phyloP scores from a whole-genome alignment of 106 monocot species.

The Dendrobium chrysotoxum region DNA sequence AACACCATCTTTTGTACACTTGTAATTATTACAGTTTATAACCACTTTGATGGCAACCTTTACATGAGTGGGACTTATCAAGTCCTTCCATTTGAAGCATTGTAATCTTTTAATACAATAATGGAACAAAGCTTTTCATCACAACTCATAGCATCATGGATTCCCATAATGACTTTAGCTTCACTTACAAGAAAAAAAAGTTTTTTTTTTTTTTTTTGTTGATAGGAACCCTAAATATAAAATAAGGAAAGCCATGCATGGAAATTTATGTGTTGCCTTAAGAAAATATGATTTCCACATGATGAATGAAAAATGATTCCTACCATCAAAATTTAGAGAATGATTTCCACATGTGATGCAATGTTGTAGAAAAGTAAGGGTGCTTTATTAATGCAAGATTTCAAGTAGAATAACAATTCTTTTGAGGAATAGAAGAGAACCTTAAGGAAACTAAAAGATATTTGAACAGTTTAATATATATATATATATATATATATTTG shows the following conservation, averaged over 20 bases:
- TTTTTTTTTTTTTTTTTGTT: background rate
- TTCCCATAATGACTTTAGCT: background rate
- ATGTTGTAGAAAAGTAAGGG: no score
- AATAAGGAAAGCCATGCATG: background rate
- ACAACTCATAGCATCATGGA: background rate
- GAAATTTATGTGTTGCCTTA: no score
- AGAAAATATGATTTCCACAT: background rate
- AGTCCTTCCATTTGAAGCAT: constrained; percentile 5
- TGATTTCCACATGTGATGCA: no score
- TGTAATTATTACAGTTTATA: background rate
- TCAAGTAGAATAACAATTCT: no score
- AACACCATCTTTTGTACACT: background rate
- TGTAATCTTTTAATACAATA: constrained; percentile 3
- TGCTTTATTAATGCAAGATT: no score
- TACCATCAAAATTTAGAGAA: no score
- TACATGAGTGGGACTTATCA: background rate
- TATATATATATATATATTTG: background rate
- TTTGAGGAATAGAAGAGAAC: no score
- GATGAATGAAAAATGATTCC: no score
- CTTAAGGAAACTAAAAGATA: background rate
- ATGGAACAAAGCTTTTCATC: background rate
- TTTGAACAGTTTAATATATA: background rate
- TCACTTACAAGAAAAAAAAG: background rate
- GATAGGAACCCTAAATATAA: background rate
- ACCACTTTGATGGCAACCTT: background rate